Conservation (phyloP, 257 asterid genomes). For the Solanum pennellii region DNA sequence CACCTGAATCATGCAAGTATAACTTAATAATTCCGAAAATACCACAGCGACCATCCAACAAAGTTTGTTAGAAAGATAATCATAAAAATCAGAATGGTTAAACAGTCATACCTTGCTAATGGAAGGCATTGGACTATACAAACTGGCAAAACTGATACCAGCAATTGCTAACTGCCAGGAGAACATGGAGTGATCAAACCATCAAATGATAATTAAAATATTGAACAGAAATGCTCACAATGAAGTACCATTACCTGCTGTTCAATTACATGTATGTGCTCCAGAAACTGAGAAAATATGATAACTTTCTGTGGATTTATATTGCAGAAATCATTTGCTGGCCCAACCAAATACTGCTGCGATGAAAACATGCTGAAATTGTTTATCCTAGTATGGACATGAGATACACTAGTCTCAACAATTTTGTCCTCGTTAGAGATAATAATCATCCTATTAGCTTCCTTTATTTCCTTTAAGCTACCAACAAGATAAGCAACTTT, state of each 20-base stretch:
- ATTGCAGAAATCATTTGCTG: slow-evolving; percentile 15
- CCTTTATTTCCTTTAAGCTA: slow-evolving; percentile 47
- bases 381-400: slow-evolving; percentile 10
- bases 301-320: slow-evolving; percentile 60
- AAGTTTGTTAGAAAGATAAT: not conserved
- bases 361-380: slow-evolving; percentile 4
- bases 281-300: slow-evolving; percentile 95
- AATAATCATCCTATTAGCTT: slow-evolving; percentile 36
- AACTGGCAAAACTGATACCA: slow-evolving; percentile 65
- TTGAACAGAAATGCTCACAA: slow-evolving; percentile 2
- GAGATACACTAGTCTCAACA: slow-evolving; percentile 8
- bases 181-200: slow-evolving; percentile 2
- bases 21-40: not conserved
- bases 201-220: slow-evolving; percentile 9
- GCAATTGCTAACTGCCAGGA: slow-evolving; percentile 53
- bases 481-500: slow-evolving; percentile 70
- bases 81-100: not conserved
- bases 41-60: not conserved
- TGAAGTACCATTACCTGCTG: slow-evolving; percentile 60
- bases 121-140: slow-evolving; percentile 94
- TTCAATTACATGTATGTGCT: slow-evolving; percentile 86
- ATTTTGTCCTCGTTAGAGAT: slow-evolving; percentile 18
- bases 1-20: slow-evolving; percentile 41
- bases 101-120: slow-evolving; percentile 40
- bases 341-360: slow-evolving; percentile 16